Percentiles rank a stretch among this genome's conserved stretches.
Evolutionary conservation across 1,139 yeast species (phyloP).

Genomic region (Sugiyamaella japonica): DNA sequence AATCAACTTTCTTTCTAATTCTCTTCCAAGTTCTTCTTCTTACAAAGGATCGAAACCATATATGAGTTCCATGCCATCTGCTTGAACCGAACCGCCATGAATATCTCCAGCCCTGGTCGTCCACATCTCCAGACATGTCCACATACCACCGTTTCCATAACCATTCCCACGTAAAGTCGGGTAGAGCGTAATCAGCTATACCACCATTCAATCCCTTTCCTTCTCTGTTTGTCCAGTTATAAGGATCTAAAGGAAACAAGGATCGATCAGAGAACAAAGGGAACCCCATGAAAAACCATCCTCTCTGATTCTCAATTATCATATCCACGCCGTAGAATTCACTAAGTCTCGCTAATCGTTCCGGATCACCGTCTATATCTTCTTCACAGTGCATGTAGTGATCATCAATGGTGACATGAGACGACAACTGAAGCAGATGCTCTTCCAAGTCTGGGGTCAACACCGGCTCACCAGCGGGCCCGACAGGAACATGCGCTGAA

Average conservation of each 20-base stretch:
- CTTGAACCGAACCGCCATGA: slow-evolving; percentile 44
- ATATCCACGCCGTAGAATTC: slow-evolving; percentile 30
- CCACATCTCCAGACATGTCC: slow-evolving; percentile 68
- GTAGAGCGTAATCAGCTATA: slow-evolving; percentile 54
- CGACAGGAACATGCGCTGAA: neutral
- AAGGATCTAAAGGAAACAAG: slow-evolving; percentile 61
- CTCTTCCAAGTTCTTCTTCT: slow-evolving; percentile 46
- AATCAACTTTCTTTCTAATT: slow-evolving; percentile 32
- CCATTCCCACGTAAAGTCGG: slow-evolving; percentile 72
- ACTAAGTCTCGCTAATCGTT: neutral
- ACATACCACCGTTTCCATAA: slow-evolving; percentile 71
- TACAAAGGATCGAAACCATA: slow-evolving; percentile 45
- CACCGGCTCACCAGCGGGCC: neutral
- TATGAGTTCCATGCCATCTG: slow-evolving; percentile 45
- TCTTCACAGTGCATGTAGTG: slow-evolving; percentile 7
- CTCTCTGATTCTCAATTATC: slow-evolving; percentile 67
- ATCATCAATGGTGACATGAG: neutral
- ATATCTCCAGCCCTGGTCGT: slow-evolving; percentile 78
- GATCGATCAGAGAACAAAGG: slow-evolving; percentile 59
- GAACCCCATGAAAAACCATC: slow-evolving; percentile 62
- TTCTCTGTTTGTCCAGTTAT: slow-evolving; percentile 40
- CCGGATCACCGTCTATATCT: slow-evolving; percentile 12
- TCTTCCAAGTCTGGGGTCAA: slow-evolving; percentile 13
- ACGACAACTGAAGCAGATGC: slow-evolving; percentile 5
- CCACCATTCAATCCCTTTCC: slow-evolving; percentile 41